phyloP scores from a whole-genome alignment of 2,329 filamentous ascomycete species.

The Trichoderma sp. region DNA sequence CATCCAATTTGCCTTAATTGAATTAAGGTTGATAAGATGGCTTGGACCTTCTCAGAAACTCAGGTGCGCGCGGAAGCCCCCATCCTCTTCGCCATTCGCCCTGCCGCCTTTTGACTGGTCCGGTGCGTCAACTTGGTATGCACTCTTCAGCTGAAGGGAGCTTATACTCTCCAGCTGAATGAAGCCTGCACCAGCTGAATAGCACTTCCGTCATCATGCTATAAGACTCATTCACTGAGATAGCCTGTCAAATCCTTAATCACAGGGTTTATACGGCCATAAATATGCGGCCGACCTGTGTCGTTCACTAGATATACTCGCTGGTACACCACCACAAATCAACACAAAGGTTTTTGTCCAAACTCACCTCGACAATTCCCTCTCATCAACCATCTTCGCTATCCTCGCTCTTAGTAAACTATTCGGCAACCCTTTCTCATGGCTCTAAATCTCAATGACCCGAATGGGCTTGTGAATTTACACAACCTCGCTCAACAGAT shows the following conservation, averaged over 20 bases:
- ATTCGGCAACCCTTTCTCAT: not conserved
- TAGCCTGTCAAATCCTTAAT: not conserved
- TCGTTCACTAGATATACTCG: not conserved
- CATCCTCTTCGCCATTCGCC: not conserved
- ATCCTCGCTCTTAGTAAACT: not conserved
- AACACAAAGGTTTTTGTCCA: not conserved
- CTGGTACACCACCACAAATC: not conserved
- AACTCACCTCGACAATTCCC: not conserved
- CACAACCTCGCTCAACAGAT: not conserved
- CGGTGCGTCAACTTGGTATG: not conserved
- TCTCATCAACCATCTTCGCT: not conserved
- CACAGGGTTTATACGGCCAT: not conserved
- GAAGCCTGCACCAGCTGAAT: not conserved
- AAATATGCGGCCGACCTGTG: not conserved
- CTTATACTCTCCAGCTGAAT: not conserved
- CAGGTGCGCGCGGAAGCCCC: not conserved
- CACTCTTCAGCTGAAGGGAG: not conserved
- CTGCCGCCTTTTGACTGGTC: not conserved
- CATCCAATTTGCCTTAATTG: not conserved
- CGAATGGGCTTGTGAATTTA: not conserved
- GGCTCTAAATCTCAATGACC: not conserved
- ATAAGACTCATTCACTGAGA: not conserved
- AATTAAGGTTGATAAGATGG: not conserved
- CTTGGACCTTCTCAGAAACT: not conserved
- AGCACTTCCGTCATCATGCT: not conserved